Evolutionary conservation across 2,329 filamentous ascomycete genomes (phyloP), one percentile per base, ranked within the genome.

Genomic region (Alternaria arborescens): DNA sequence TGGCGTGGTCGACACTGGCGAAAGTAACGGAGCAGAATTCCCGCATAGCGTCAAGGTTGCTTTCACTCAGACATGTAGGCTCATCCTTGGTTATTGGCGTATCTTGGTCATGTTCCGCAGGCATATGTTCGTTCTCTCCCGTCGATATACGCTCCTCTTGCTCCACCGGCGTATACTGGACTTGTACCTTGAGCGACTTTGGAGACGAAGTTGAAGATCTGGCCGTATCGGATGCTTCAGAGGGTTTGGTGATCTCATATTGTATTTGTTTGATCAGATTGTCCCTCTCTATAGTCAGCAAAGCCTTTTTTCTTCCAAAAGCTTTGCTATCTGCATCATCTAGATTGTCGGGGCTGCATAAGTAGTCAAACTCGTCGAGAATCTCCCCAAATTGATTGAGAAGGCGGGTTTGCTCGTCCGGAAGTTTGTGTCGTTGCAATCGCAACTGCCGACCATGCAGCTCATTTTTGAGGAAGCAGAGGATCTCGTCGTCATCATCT

Each of bases 201-300:
- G 8, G 30, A 8, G 30, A 48, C 30, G 28, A 34, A 2, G 18
- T 24, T 10, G 46, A 28, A 22, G 46, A 36, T 22, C 26, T 10
- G 32, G 28, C 30, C 14, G 18, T 48, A 8, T 50, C 43, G 12
- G n/a, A 26, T 26, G 16, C 5, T 11, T 22, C n/a, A 20, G 32
- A 30, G 8, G 58, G 34, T 18, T 34, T 26, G 34, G 46, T 32
- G 32, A 60, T 53, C 28, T 60, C 52, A n/a, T 60, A 34, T 28
- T n/a, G 11, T 34, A 57, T 50, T 24, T 56, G 24, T 20, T 28
- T 20, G 22, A 56, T 51, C 4, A 59, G n/a, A 5, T 24, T 22
- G 8, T 30, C 43, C 34, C 56, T 55, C 22, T 55, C 32, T 24
- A 20, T 18, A 8, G 18, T 40, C 16, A 34, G 11, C n/a, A 6